A percentile compares a stretch with the other conserved stretches of the same genome.
phyloP scores from a whole-genome alignment of 306 rosid genomes.

The Corylus heterophylla region DNA sequence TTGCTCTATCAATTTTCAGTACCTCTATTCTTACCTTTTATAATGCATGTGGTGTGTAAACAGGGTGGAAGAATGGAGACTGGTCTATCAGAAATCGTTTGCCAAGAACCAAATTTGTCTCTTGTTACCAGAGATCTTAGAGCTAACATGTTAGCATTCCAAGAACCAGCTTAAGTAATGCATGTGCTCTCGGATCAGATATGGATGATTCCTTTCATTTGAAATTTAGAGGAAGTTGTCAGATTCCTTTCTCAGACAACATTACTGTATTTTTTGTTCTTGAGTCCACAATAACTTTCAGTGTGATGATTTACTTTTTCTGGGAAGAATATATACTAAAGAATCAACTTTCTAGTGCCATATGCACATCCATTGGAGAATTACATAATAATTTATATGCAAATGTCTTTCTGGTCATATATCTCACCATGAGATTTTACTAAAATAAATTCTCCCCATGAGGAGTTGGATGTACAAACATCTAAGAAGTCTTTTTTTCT shows the following conservation, averaged over 20 bases:
- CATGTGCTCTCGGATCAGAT: not conserved
- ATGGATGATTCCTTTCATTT: slow-evolving; percentile 8
- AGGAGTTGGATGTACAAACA: not conserved
- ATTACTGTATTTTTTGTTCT: not conserved
- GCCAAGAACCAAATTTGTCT: slow-evolving; percentile 14
- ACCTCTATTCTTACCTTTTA: not conserved
- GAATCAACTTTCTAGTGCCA: not conserved
- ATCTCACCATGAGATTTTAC: not conserved
- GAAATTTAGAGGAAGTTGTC: not conserved
- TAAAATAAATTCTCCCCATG: not conserved
- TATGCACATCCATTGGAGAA: not conserved
- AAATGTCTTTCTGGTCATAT: not conserved
- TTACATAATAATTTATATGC: not conserved
- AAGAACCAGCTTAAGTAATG: slow-evolving; percentile 19
- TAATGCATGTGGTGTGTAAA: not conserved
- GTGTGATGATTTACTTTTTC: not conserved
- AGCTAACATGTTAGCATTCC: slow-evolving; percentile 21
- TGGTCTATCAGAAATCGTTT: slow-evolving; percentile 26
- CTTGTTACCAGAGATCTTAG: slow-evolving; percentile 37
- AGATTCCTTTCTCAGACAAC: not conserved
- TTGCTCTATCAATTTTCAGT: not conserved
- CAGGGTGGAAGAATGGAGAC: slow-evolving; percentile 30
- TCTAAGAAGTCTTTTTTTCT: not conserved
- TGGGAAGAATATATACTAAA: not conserved
- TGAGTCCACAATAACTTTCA: not conserved